Percentiles rank a stretch among this genome's conserved stretches.
Conservation (phyloP, 1,284 basidiomycete species). For the Calocybe gambosa region DNA sequence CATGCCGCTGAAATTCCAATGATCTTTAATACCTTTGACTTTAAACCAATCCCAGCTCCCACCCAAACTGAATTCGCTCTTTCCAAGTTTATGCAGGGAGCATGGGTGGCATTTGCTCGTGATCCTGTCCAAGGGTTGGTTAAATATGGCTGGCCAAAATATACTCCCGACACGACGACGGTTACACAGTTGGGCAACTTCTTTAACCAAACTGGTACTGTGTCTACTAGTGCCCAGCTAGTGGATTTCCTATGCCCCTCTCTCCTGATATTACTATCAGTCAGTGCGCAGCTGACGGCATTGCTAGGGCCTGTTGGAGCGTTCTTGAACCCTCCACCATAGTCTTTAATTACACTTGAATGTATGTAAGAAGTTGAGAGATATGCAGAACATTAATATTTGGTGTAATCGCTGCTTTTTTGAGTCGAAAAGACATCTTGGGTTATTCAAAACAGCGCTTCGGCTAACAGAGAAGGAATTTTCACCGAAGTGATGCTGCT, state of each 20-base stretch:
- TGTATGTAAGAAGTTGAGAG: no score
- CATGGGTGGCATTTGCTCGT: constrained; percentile 29
- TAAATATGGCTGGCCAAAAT: constrained; percentile 27
- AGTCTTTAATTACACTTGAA: no score
- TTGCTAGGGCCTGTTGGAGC: constrained; percentile 3
- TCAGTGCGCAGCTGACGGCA: constrained; percentile 9
- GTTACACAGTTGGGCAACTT: constrained; percentile 25
- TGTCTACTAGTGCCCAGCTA: constrained; percentile 19
- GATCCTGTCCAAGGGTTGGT: constrained; percentile 23
- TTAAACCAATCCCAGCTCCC: constrained; percentile 16
- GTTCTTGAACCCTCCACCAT: not conserved
- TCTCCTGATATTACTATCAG: constrained; percentile 1
- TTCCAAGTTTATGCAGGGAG: constrained; percentile 24
- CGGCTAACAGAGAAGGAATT: no score
- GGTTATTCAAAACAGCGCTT: no score
- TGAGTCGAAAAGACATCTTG: no score
- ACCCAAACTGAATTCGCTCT: constrained; percentile 22
- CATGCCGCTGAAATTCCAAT: constrained; percentile 29
- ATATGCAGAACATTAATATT: no score
- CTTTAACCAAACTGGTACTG: constrained; percentile 23
- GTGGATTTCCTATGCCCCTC: constrained; percentile 21
- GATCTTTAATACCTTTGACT: constrained; percentile 26
- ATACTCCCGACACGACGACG: constrained; percentile 22
- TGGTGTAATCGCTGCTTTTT: no score
- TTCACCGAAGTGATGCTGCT: no score